Base-by-base conservation (phyloP, 2,329 filamentous ascomycete species). In the Aquanectria penicillioides region DNA sequence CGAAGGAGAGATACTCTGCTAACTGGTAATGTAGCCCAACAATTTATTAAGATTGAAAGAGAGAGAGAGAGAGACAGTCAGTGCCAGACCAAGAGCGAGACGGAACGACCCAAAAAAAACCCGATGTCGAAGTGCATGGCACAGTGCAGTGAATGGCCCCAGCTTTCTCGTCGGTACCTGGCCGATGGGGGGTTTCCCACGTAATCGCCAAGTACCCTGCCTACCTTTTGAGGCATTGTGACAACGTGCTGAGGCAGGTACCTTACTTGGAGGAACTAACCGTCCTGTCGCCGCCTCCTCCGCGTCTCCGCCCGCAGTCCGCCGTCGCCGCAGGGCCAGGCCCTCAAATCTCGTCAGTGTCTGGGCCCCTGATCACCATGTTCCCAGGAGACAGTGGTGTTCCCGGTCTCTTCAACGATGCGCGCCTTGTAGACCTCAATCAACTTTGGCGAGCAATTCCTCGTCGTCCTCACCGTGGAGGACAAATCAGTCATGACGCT, bases 291-390 rank as follows among this genome's bases (percentile, higher is more conserved):
- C 36, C 28, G 6, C 17, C 47, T 40, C 23, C 37, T 52, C 48
- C 37, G 20, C 37, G 36, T 46, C 54, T 51, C 33, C 47, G 53
- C 44, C 31, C 25, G 34, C 41, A 17, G 43, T 26, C 54, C 47
- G 38, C 54, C 18, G 47, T 46, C 31, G 33, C 54, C 28, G 54
- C 40, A 53, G 50, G 37, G 31, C 26, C 29, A 58, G 47, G 47
- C 54, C 54, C 33, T 49, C 36, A 51, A 51, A 57, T 57, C 34
- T 44, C 53, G 53, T 50, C 38, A 31, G 29, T 31, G 46, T 57
- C 46, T 46, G 53, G 46, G 38, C 46, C 46, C 53, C 38, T 57
- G 54, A 51, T 50, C 10, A 31, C 23, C 7, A 25, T 15, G 31
- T 44, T n/a, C n/a, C n/a, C n/a, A n/a, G n/a, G n/a, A n/a, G 9